Base-by-base conservation (phyloP, 371 early-diverging fungal genomes). In the Nematocida sp. region DNA sequence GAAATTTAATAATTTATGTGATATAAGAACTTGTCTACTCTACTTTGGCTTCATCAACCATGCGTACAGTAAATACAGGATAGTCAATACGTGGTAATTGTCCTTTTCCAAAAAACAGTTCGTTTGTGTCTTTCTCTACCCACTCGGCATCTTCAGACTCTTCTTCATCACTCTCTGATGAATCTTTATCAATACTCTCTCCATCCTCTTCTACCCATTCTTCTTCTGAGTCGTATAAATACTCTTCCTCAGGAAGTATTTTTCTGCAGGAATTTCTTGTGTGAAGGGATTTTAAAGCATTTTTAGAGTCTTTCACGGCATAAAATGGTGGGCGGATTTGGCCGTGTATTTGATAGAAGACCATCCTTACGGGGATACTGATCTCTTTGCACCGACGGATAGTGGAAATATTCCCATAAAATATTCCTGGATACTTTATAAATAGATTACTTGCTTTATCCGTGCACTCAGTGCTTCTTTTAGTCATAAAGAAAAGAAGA, bases 181-280 rank as follows among this genome's bases (percentile, higher is more conserved):
- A 67, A 3, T 78, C 80, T 66, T 78, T 54, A 11, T 58, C 66
- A 27, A 78, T 70, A 33, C 70, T 70, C 45, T 78, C 80, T 9
- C 80, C 80, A 39, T 78, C 80, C 18, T 69, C 80, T 78, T 78
- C 80, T 23, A 78, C 39, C 80, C 80, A 78, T 42, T 78, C 80
- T 52, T 78, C 80, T 33, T 78, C 80, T 62, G 80, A 78, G 62
- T 78, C 66, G 57, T 78, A 78, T n/a, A 57, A 7, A 60, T 78
- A 78, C 46, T 78, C 80, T 44, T 78, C 80, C 23, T 25, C 52
- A 13, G 23, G 47, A 6, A 78, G 62, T 20, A 78, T 71, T 60
- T 70, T 78, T 20, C 40, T 5, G 5, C 33, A 18, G 0, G 70
- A n/a, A 25, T 55, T 70, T 42, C 44, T 50, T 7, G 60, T 56